phyloP scores from a whole-genome alignment of 2,329 filamentous ascomycete genomes.

The Trichoderma afroharzianum region DNA sequence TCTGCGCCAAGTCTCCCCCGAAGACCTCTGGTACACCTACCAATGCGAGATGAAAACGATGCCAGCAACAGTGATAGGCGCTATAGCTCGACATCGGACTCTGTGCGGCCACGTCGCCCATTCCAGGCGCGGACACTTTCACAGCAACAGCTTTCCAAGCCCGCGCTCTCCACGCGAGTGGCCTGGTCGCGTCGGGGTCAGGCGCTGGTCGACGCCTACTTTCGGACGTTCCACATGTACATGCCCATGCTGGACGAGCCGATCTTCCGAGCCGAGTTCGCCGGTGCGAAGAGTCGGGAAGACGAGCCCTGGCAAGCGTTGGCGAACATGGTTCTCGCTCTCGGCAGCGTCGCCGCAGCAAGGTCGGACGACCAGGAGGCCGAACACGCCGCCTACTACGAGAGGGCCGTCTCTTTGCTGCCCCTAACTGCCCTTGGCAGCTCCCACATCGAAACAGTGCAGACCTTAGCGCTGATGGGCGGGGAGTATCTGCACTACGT shows the following conservation, averaged over 20 bases:
- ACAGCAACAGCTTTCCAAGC: no score
- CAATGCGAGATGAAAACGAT: conserved; percentile 34
- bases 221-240: conserved; percentile 58
- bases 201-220: no score
- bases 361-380: conserved; percentile 39
- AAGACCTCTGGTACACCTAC: no score
- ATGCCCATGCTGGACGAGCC: conserved; percentile 59
- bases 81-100: no score
- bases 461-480: conserved; percentile 66
- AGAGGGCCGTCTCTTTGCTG: conserved; percentile 51
- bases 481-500: conserved; percentile 76
- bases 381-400: conserved; percentile 55
- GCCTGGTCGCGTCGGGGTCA: no score
- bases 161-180: no score
- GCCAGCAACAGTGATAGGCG: conserved; percentile 22
- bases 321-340: conserved; percentile 59
- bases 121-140: no score
- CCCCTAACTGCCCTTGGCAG: conserved; percentile 52
- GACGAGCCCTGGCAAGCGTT: conserved; percentile 58
- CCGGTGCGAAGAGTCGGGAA: conserved; percentile 38
- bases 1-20: conserved; percentile 16
- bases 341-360: conserved; percentile 57
- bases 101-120: no score
- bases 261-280: conserved; percentile 55
- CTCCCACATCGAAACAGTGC: conserved; percentile 67